Conservation (phyloP, 2,329 filamentous ascomycete genomes). For the Sporothrix curviconia region DNA sequence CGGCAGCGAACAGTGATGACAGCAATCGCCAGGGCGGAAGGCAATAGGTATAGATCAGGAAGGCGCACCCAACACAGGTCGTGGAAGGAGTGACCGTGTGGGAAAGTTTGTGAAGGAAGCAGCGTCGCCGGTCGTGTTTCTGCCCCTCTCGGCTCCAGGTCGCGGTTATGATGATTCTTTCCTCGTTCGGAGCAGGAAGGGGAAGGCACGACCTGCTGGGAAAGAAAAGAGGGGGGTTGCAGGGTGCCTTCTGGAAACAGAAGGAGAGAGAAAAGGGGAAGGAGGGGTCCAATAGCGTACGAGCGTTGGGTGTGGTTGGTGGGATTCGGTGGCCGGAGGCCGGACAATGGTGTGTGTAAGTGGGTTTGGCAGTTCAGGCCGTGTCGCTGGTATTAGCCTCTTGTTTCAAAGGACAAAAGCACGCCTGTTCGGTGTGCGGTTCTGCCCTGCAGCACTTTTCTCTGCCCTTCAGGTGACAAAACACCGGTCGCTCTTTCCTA, state of each 20-base stretch:
- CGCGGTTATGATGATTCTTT: neutral
- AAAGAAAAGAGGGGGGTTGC: constrained; percentile 13
- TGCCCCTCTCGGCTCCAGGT: constrained; percentile 16
- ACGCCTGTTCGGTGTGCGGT: neutral
- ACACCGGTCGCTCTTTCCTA: too few relatives aligned
- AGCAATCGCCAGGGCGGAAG: neutral
- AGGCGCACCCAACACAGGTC: constrained; percentile 2
- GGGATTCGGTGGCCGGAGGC: constrained; percentile 8
- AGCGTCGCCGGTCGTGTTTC: constrained; percentile 6
- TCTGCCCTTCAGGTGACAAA: neutral
- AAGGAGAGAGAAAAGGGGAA: constrained; percentile 11
- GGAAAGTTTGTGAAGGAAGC: neutral
- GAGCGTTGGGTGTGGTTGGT: constrained; percentile 8
- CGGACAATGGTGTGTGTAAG: constrained; percentile 8
- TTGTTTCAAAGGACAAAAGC: constrained; percentile 4
- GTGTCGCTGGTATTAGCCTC: constrained; percentile 7
- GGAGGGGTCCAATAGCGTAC: constrained; percentile 16
- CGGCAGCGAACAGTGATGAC: neutral
- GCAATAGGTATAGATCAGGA: neutral
- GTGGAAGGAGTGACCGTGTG: neutral
- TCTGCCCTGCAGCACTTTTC: neutral
- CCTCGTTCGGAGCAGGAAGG: neutral
- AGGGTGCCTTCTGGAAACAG: neutral
- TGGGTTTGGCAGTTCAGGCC: constrained; percentile 3
- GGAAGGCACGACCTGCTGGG: constrained; percentile 13